Conservation (phyloP, 148 eudicot species). For the Camellia lanceoleosa region DNA sequence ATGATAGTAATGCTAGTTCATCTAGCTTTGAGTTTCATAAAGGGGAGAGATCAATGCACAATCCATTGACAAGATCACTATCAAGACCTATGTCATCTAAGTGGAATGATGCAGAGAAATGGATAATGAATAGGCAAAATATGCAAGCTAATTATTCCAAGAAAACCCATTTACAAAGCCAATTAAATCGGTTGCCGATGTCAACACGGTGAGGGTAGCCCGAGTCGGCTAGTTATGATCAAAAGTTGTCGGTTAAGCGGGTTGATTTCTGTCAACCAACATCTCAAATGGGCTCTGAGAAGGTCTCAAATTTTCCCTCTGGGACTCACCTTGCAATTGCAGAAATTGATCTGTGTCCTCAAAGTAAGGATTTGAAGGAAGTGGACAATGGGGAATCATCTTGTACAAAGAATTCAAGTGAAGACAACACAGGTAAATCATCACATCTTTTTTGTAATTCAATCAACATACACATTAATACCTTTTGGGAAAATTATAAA, state of each 20-base stretch:
- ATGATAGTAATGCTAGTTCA: conserved; percentile 94
- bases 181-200: conserved; percentile 33
- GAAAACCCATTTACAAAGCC: conserved; percentile 37
- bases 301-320: conserved; percentile 32
- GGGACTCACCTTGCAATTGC: conserved; percentile 30
- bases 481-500: not conserved
- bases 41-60: conserved; percentile 63
- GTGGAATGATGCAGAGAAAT: conserved; percentile 97
- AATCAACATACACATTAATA: not conserved
- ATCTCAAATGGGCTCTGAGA: conserved; percentile 35
- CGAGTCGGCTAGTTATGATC: conserved; percentile 56
- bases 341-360: conserved; percentile 45
- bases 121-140: conserved; percentile 79
- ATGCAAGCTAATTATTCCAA: conserved; percentile 44
- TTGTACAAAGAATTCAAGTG: conserved; percentile 30
- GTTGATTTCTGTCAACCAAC: conserved; percentile 59
- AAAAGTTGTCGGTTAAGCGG: conserved; percentile 44
- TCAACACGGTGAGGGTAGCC: conserved; percentile 49
- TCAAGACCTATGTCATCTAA: conserved; percentile 79
- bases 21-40: conserved; percentile 96
- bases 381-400: conserved; percentile 32
- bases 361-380: conserved; percentile 60
- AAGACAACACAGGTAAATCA: conserved; percentile 54
- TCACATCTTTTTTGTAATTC: not conserved
- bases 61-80: conserved; percentile 51